Conservation (phyloP, 2,329 filamentous ascomycete species). For the Bipolaris gigantea region DNA sequence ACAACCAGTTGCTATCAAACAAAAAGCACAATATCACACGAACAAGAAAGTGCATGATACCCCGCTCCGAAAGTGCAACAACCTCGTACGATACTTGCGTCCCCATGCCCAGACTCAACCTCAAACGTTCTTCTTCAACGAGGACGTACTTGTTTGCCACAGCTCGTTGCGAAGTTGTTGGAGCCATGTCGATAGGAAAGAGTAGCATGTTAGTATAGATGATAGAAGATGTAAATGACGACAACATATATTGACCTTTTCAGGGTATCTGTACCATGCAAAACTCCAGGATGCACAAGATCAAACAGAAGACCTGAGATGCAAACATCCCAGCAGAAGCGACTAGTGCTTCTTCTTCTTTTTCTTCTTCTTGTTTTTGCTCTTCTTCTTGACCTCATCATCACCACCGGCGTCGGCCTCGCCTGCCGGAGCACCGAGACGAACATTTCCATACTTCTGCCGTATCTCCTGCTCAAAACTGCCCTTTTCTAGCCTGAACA, state of each 20-base stretch:
- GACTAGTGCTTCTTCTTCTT: conserved; percentile 36
- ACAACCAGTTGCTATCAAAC: too few species aligned
- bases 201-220: background rate
- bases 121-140: background rate
- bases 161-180: background rate
- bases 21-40: too few species aligned
- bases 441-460: conserved; percentile 57
- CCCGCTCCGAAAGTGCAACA: background rate
- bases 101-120: background rate
- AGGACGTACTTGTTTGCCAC: too few species aligned
- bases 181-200: background rate
- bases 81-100: too few species aligned
- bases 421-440: conserved; percentile 24
- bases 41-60: background rate
- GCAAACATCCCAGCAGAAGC: background rate
- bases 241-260: conserved; percentile 11
- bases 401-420: conserved; percentile 25
- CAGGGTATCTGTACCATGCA: conserved; percentile 22
- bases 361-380: conserved; percentile 44
- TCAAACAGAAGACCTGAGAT: background rate
- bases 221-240: background rate
- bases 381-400: conserved; percentile 35
- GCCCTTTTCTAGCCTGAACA: conserved; percentile 81
- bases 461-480: conserved; percentile 82
- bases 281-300: conserved; percentile 22